Evolutionary conservation across 495 filamentous ascomycete species (phyloP).

Genomic region (Aspergillus incahuasiensis): DNA sequence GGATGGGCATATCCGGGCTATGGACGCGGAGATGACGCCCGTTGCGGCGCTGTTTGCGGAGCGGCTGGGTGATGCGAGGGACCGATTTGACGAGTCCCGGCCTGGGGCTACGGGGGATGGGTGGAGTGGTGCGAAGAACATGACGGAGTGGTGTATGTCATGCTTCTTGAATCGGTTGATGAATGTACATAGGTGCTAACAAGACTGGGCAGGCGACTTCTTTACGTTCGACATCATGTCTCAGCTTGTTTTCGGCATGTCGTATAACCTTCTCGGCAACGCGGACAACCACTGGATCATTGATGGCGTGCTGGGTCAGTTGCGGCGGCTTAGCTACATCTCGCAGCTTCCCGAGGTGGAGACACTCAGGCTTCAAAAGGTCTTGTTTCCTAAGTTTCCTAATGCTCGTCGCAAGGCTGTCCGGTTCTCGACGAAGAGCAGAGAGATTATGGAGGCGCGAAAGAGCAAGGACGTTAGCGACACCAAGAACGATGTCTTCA

Average conservation of each 20-base stretch:
- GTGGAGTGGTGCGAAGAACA: constrained; percentile 23
- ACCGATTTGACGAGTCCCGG: not conserved
- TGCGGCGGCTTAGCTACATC: not conserved
- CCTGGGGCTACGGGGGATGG: not conserved
- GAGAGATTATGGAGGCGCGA: not conserved
- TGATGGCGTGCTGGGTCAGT: not conserved
- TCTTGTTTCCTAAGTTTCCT: not conserved
- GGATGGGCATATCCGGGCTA: not conserved
- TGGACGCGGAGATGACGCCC: not conserved
- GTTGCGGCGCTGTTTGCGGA: not conserved
- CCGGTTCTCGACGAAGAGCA: not conserved
- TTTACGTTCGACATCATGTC: constrained; percentile 13
- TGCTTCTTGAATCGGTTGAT: not conserved
- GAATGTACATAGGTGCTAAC: too few species aligned
- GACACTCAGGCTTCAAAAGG: not conserved
- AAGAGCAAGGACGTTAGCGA: not conserved
- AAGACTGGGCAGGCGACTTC: too few species aligned
- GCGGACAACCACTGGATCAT: not conserved
- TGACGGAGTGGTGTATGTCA: constrained; percentile 30
- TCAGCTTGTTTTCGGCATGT: constrained; percentile 6
- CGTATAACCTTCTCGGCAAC: constrained; percentile 1
- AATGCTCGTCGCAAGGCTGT: not conserved
- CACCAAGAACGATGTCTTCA: constrained; percentile 55
- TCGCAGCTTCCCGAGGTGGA: not conserved
- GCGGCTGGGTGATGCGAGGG: not conserved